These are phyloP conservation scores for Hypericum androsaemum DNA, from an alignment of 345 rosid species.

Conservation along the genomic window DNA sequence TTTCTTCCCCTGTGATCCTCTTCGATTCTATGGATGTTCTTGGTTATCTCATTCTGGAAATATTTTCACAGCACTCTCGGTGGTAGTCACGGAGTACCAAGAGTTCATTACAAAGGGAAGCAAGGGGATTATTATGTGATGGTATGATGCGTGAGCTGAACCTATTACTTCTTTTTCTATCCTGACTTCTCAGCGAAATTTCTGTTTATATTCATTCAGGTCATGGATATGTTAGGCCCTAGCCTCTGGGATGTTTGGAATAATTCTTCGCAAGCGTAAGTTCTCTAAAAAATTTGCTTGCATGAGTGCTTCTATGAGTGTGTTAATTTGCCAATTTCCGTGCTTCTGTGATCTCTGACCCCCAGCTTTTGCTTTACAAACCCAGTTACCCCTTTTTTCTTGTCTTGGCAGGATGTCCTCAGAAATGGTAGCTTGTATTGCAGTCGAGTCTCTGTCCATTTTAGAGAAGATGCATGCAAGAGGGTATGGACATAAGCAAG, in stretches of 20 bases:
- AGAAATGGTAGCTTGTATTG: conserved; percentile 29
- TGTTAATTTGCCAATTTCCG: background rate
- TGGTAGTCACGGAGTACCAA: conserved; percentile 36
- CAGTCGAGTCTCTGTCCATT: conserved; percentile 27
- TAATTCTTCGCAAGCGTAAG: conserved; percentile 24
- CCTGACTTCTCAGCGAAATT: conserved; percentile 11
- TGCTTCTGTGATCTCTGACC: background rate
- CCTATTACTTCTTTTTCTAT: conserved; percentile 11
- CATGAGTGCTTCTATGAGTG: background rate
- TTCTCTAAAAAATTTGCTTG: background rate
- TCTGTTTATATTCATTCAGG: conserved; percentile 14
- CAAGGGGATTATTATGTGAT: conserved; percentile 26
- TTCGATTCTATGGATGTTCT: background rate
- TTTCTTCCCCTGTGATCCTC: conserved; percentile 8
- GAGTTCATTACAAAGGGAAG: conserved; percentile 26
- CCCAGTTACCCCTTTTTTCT: background rate
- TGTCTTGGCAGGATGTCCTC: conserved; percentile 18
- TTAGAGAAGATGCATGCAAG: conserved; percentile 27
- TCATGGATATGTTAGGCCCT: conserved; percentile 29
- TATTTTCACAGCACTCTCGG: conserved; percentile 67
- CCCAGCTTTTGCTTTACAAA: background rate
- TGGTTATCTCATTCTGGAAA: background rate
- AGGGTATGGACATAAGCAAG: conserved; percentile 15
- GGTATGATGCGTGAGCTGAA: conserved; percentile 15
- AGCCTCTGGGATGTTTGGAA: conserved; percentile 35